These are phyloP conservation scores for Dactylonectria macrodidyma DNA, from an alignment of 2,329 filamentous ascomycete species.

Conservation along the genomic window DNA sequence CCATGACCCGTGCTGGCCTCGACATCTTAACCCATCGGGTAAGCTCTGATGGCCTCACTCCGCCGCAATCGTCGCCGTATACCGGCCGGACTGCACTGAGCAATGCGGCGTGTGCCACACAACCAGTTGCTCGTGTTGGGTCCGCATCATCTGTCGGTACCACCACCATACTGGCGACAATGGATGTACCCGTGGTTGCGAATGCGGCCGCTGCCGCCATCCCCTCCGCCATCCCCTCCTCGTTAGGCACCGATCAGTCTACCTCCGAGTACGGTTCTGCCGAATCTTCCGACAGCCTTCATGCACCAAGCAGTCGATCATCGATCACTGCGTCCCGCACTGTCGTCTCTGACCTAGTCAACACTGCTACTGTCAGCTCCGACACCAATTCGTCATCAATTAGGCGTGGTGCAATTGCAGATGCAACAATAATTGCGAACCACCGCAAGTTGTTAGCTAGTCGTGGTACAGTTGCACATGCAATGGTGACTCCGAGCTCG, in stretches of 20 bases:
- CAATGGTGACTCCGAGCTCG: not conserved
- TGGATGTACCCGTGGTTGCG: not conserved
- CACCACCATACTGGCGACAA: not conserved
- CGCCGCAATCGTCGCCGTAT: not conserved
- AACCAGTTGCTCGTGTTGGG: not conserved
- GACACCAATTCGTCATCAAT: conserved; percentile 1
- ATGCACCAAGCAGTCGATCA: too few species aligned
- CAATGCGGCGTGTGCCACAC: not conserved
- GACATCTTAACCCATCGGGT: conserved; percentile 12
- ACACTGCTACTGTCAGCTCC: not conserved
- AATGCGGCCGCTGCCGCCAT: not conserved
- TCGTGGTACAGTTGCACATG: conserved; percentile 5
- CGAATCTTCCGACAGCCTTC: not conserved
- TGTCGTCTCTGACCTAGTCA: not conserved
- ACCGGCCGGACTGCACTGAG: not conserved
- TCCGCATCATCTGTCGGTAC: too few species aligned
- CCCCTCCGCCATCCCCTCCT: too few species aligned
- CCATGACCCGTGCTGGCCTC: not conserved
- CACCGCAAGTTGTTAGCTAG: conserved; percentile 6
- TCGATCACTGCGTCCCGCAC: not conserved
- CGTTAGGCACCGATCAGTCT: not conserved
- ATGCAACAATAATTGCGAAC: conserved; percentile 3
- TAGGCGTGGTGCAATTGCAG: conserved; percentile 9
- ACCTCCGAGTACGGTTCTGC: not conserved
- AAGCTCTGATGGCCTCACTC: not conserved